Evolutionary conservation across 768 basidiomycete species (phyloP).

Genomic region (Termitomyces sp.): DNA sequence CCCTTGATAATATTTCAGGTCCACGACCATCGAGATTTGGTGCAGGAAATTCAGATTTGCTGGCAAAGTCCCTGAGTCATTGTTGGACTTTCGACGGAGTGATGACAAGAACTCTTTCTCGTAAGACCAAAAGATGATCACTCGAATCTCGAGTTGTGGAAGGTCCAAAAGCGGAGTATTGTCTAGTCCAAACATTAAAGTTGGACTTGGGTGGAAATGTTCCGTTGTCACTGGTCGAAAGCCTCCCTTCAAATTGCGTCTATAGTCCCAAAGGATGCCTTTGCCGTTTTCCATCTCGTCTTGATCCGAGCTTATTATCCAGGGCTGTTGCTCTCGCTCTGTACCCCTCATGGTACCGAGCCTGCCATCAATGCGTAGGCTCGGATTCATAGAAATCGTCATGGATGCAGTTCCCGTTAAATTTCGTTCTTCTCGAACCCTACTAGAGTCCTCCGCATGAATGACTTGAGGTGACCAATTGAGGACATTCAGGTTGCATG

Average conservation of each 20-base stretch:
- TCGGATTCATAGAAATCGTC: background rate
- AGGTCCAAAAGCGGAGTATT: background rate
- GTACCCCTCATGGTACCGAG: background rate
- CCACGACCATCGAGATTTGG: background rate
- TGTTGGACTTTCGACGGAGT: background rate
- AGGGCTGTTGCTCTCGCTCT: background rate
- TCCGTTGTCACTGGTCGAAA: background rate
- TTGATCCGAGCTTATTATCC: background rate
- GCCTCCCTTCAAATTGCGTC: background rate
- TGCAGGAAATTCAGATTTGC: background rate
- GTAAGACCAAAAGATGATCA: background rate
- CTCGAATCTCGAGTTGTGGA: background rate
- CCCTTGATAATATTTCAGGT: background rate
- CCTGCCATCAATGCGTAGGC: background rate
- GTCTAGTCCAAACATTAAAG: background rate
- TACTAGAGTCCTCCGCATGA: conserved; percentile 1
- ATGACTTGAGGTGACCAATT: background rate
- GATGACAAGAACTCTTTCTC: background rate
- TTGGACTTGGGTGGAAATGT: background rate
- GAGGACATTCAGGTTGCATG: background rate
- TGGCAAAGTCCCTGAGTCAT: background rate
- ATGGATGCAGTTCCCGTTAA: background rate
- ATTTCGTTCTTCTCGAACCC: background rate
- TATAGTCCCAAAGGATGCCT: background rate
- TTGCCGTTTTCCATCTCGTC: background rate